Percentiles rank a stretch among this genome's conserved stretches.
These are phyloP conservation scores for Quercus lobata DNA, from an alignment of 331 rosid species.

Conservation along the genomic window DNA sequence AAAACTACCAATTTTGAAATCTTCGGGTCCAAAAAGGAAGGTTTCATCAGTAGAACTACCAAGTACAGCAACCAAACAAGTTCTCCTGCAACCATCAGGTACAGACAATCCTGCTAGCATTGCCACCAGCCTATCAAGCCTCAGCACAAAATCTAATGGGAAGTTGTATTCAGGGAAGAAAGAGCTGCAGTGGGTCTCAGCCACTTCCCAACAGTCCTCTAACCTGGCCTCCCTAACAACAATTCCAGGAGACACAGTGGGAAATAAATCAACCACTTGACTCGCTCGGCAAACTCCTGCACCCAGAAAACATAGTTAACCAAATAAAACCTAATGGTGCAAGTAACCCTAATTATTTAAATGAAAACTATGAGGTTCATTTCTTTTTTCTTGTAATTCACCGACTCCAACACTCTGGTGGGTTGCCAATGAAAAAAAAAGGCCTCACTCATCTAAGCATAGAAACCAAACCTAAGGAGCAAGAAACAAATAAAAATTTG, in stretches of 20 bases:
- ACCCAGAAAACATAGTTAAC: constrained; percentile 33
- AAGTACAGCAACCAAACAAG: constrained; percentile 80
- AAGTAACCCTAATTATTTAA: not conserved
- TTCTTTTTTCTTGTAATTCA: not conserved
- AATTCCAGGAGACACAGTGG: constrained; percentile 67
- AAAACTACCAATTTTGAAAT: constrained; percentile 64
- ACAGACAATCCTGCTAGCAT: constrained; percentile 81
- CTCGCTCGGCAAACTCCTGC: constrained; percentile 82
- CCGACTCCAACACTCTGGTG: too few relatives aligned
- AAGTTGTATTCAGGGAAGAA: constrained; percentile 89
- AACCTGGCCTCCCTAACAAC: constrained; percentile 89
- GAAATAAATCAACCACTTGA: constrained; percentile 81
- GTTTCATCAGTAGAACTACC: constrained; percentile 61
- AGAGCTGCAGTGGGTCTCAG: constrained; percentile 98
- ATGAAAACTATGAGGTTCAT: not conserved
- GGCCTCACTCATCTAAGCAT: too few relatives aligned
- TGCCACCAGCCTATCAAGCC: constrained; percentile 83
- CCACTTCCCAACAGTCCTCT: constrained; percentile 99
- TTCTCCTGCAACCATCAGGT: constrained; percentile 78
- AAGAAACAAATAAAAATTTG: not conserved
- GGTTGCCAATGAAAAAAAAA: too few relatives aligned
- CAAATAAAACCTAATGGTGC: not conserved
- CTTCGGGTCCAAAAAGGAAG: constrained; percentile 58
- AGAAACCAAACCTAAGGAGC: not conserved
- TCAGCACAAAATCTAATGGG: constrained; percentile 81